Evolutionary conservation across 1,284 basidiomycete species (phyloP), one percentile per base, ranked within the genome.

Genomic region (Ustilago vetiveriae): DNA sequence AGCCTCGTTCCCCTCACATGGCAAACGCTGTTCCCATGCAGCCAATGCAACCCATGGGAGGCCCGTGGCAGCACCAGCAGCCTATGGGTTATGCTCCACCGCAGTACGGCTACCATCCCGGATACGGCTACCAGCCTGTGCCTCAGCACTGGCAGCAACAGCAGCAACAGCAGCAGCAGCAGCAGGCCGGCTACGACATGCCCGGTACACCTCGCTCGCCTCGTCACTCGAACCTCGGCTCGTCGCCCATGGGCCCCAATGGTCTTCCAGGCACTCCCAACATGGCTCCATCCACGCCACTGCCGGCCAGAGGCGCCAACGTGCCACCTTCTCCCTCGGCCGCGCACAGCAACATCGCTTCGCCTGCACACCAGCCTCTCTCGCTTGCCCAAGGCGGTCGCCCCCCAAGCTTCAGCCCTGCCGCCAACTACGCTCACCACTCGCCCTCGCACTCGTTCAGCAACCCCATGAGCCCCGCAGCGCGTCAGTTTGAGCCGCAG

Each of bases 381-480:
- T 59, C 72, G 36, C 59, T 74, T 29, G 71, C 67, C 19, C 72
- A 55, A 19, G 53, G 35, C 22, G 52, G 51, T n/a, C 55, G 69
- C 13, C 54, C 71, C 30, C 68, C 54, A 52, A 55, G 52, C 49
- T 68, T 74, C 65, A 54, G 48, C 45, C 63, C 66, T 26, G 49
- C 56, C 16, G 54, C 52, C 29, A 56, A 49, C 67, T 68, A 57
- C 30, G 58, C 52, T 38, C 59, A 68, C 38, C 72, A 74, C 63
- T 75, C 70, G 41, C 75, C 74, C 4, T 74, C 67, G 53, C 67
- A 68, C 60, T 77, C 76, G 29, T 75, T 78, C 57, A 63, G 59
- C 60, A 75, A 74, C 55, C 60, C 77, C 19, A 82, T 80, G 78
- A 82, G 78, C 49, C 75, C 79, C 7, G 58, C 79, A 24, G 80